These are phyloP conservation scores for Yarrowia phangngaensis DNA, from an alignment of 805 yeast genomes.

Conservation along the genomic window DNA sequence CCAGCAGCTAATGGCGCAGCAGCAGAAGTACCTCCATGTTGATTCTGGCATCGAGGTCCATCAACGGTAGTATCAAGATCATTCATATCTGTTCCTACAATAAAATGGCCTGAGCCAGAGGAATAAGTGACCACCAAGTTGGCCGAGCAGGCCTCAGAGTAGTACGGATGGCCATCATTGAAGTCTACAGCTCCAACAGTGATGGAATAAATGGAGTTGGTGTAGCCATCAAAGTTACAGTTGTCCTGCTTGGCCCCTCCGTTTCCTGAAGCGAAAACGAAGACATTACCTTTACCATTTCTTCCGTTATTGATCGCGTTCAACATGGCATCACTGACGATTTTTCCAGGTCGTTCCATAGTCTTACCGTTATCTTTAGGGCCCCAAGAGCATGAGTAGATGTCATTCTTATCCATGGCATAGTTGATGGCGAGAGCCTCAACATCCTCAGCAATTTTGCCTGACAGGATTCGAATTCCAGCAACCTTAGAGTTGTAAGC, in stretches of 20 bases:
- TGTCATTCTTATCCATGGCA: slow-evolving; percentile 79
- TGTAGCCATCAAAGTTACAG: slow-evolving; percentile 96
- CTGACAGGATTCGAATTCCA: slow-evolving; percentile 85
- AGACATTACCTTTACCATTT: slow-evolving; percentile 72
- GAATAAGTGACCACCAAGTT: slow-evolving; percentile 91
- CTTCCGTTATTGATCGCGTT: slow-evolving; percentile 84
- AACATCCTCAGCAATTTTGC: slow-evolving; percentile 72
- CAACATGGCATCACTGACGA: slow-evolving; percentile 78
- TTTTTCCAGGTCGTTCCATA: slow-evolving; percentile 74
- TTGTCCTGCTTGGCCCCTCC: slow-evolving; percentile 82
- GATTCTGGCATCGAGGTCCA: slow-evolving; percentile 52
- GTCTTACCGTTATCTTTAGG: slow-evolving; percentile 90
- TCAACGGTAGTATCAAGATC: slow-evolving; percentile 33
- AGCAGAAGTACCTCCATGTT: slow-evolving; percentile 96
- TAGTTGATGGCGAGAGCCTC: slow-evolving; percentile 87
- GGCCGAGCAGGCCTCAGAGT: slow-evolving; percentile 91
- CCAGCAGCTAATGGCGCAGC: slow-evolving; percentile 99
- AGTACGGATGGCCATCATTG: slow-evolving; percentile 79
- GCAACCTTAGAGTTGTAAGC: slow-evolving; percentile 82
- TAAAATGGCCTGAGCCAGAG: slow-evolving; percentile 84
- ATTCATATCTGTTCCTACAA: slow-evolving; percentile 79
- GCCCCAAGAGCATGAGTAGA: slow-evolving; percentile 98
- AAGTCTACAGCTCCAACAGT: slow-evolving; percentile 93
- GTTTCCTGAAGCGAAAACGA: slow-evolving; percentile 95
- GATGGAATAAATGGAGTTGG: slow-evolving; percentile 89